Conservation (phyloP, 108 stramenopile genomes). For the Skeletonema marinoi region DNA sequence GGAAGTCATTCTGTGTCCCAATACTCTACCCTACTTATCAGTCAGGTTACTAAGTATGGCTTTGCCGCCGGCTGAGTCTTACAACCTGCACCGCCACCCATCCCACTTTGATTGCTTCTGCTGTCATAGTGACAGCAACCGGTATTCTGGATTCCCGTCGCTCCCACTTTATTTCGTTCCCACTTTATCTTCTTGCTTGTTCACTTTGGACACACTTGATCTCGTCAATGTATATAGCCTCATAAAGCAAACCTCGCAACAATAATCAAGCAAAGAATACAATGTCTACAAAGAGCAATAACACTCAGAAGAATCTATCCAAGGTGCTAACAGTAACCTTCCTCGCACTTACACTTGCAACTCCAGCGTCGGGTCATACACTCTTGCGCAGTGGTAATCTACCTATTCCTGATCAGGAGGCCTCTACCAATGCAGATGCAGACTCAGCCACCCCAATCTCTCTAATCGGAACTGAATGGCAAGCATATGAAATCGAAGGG, state of each 20-base stretch:
- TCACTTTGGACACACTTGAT: neutral
- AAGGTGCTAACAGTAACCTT: neutral
- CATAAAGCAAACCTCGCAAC: neutral
- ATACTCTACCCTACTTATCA: no score
- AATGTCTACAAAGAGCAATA: neutral
- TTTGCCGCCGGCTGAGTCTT: no score
- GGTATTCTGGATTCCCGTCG: no score
- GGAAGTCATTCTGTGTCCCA: no score
- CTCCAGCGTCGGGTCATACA: neutral
- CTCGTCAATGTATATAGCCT: neutral
- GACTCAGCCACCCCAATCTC: neutral
- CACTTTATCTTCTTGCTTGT: neutral
- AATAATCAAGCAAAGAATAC: neutral
- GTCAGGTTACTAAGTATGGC: no score
- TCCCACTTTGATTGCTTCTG: no score
- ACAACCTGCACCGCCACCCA: no score
- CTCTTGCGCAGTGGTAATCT: neutral
- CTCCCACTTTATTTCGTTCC: no score
- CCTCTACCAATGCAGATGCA: neutral
- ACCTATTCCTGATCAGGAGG: neutral
- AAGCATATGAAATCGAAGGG: neutral
- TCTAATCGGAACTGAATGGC: neutral
- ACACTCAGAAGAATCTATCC: no score
- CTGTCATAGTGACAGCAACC: no score
- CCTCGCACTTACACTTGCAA: neutral